Evolutionary conservation across 2,329 filamentous ascomycete species (phyloP).

Genomic region (Claviceps arundinis): DNA sequence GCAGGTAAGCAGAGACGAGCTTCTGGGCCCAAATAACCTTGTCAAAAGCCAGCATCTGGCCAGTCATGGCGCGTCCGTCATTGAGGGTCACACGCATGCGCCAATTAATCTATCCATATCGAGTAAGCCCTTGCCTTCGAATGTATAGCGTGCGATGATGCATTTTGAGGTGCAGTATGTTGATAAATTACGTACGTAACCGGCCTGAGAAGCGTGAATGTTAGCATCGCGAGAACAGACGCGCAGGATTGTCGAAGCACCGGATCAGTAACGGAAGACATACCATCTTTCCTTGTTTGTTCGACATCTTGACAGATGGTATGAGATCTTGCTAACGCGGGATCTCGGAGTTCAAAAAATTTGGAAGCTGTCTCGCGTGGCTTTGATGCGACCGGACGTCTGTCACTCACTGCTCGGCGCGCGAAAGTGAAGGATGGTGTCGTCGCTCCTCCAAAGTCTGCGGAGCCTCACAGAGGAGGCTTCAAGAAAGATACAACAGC

Average conservation of each 20-base stretch:
- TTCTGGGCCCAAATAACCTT: slow-evolving; percentile 46
- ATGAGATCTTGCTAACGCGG: slow-evolving; percentile 19
- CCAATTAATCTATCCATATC: slow-evolving; percentile 72
- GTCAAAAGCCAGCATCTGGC: slow-evolving; percentile 96
- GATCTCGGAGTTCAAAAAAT: slow-evolving; percentile 29
- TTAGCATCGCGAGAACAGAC: slow-evolving; percentile 45
- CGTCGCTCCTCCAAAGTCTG: slow-evolving; percentile 24
- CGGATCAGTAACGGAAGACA: slow-evolving; percentile 30
- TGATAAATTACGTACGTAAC: slow-evolving; percentile 46
- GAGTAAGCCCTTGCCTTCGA: slow-evolving; percentile 3
- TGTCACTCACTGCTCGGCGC: slow-evolving; percentile 27
- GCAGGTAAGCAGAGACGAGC: background rate
- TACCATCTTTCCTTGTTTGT: slow-evolving; percentile 99
- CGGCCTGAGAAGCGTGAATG: slow-evolving; percentile 44
- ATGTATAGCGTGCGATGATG: slow-evolving; percentile 16
- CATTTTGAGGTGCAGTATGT: background rate
- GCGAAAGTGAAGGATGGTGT: slow-evolving; percentile 23
- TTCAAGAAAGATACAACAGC: slow-evolving; percentile 18
- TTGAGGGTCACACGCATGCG: slow-evolving; percentile 94
- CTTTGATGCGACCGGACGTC: slow-evolving; percentile 26
- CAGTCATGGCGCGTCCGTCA: slow-evolving; percentile 91
- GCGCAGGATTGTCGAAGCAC: slow-evolving; percentile 15
- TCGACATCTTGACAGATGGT: slow-evolving; percentile 22
- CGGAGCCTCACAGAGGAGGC: slow-evolving; percentile 30
- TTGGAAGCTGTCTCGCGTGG: slow-evolving; percentile 21